Conservation (phyloP, 306 rosid genomes). For the barrel medic (Medicago truncatula) region MtrunA17r5.0-ANR NC_053044.1:38238001-38238500, state of each 20-base stretch:
- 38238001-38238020: not conserved
- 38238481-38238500: conserved; percentile 12
- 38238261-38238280: conserved; percentile 80
- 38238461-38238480: conserved; percentile 1
- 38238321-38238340: conserved; percentile 72
- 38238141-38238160: conserved; percentile 6
- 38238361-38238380: conserved; percentile 77
- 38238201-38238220: conserved; percentile 94
- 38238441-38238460: conserved; percentile 1
- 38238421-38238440: conserved; percentile 75
- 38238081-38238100: too few species aligned
- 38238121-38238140: not conserved
- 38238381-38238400: conserved; percentile 75
- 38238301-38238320: conserved; percentile 62
- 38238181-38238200: conserved; percentile 58
- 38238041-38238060: too few species aligned
- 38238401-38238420: conserved; percentile 77
- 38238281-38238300: conserved; percentile 67
- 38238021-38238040: too few species aligned
- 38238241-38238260: conserved; percentile 94
- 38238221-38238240: conserved; percentile 89
- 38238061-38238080: too few species aligned
- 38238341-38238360: conserved; percentile 83
- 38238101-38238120: too few species aligned
- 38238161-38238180: conserved; percentile 4